Conservation (phyloP, 208 protist genomes). For the Wallacemonas sp. region DNA sequence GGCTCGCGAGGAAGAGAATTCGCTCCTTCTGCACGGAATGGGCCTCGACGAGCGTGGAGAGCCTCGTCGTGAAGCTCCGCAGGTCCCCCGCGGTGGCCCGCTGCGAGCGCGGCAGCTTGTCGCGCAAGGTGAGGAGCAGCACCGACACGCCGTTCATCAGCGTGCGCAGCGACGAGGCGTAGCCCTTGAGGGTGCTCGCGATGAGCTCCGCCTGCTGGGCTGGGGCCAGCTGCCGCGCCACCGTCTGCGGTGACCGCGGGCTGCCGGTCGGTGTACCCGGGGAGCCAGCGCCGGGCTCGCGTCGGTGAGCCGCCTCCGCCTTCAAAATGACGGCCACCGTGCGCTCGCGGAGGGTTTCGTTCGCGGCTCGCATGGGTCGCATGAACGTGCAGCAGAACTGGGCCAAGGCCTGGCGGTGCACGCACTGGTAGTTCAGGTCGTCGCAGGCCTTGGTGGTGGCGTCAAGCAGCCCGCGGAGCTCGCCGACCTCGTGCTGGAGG, state of each 20-base stretch:
- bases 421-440: constrained; percentile 41
- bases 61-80: constrained; percentile 55
- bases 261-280: not conserved
- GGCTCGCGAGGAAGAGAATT: constrained; percentile 34
- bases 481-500: constrained; percentile 42
- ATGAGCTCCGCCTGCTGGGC: constrained; percentile 8
- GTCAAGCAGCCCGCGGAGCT: constrained; percentile 46
- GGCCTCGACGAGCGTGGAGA: constrained; percentile 52
- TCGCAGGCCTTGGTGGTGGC: constrained; percentile 38
- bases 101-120: constrained; percentile 46
- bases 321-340: constrained; percentile 6
- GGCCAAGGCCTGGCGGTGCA: constrained; percentile 42
- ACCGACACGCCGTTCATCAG: constrained; percentile 59
- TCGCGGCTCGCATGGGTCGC: constrained; percentile 1
- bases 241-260: not conserved
- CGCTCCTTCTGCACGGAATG: constrained; percentile 43
- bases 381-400: constrained; percentile 72
- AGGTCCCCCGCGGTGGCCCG: constrained; percentile 47
- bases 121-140: constrained; percentile 56
- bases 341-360: not conserved
- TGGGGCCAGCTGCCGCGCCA: not conserved
- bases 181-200: not conserved
- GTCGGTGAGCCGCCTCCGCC: not conserved
- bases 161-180: constrained; percentile 33
- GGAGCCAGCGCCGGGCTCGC: not conserved